Percentiles rank a stretch among this genome's conserved stretches.
phyloP scores from a whole-genome alignment of 2,329 filamentous ascomycete species.

The Penicillium verrucosum region DNA sequence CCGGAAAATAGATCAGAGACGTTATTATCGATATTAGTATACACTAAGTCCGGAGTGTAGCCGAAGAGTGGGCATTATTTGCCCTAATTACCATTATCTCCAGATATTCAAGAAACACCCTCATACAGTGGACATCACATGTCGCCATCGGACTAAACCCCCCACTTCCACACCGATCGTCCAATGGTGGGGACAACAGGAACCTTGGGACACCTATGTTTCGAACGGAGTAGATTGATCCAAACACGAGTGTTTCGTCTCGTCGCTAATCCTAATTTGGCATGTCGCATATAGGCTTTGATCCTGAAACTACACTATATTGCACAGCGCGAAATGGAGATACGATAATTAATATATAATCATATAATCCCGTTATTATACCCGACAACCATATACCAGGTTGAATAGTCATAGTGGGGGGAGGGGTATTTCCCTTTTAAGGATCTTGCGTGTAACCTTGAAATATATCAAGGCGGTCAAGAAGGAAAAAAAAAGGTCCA shows the following conservation, averaged over 20 bases:
- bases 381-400: not conserved
- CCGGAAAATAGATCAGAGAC: not conserved
- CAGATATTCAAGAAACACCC: not conserved
- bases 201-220: not conserved
- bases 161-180: slow-evolving; percentile 3
- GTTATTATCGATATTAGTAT: not conserved
- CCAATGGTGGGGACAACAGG: slow-evolving; percentile 1
- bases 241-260: not conserved
- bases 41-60: not conserved
- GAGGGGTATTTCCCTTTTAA: not conserved
- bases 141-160: not conserved
- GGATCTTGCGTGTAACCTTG: not conserved
- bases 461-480: not conserved
- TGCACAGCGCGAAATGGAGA: not conserved
- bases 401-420: not conserved
- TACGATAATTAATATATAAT: not conserved
- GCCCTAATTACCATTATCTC: not conserved
- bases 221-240: too few relatives aligned
- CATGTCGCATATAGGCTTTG: not conserved
- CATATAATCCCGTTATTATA: not conserved
- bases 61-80: not conserved
- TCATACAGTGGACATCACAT: not conserved
- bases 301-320: slow-evolving; percentile 2
- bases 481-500: not conserved
- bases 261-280: not conserved